Evolutionary conservation across 1,139 yeast genomes (phyloP), one percentile per base, ranked within the genome.

Genomic region (Kodamaea suecica): DNA sequence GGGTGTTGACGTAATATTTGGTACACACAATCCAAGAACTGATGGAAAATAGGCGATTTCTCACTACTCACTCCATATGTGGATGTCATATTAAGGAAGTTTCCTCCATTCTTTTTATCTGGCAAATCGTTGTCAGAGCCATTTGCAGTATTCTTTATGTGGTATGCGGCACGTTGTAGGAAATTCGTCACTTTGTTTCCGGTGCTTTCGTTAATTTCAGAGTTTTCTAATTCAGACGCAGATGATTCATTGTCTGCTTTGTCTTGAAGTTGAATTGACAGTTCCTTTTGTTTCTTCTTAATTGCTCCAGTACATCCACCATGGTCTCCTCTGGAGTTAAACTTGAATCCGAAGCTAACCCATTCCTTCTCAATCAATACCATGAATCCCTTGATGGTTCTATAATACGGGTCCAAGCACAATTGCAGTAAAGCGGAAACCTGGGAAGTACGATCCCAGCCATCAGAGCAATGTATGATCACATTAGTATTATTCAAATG

Each of bases 391-490:
- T 85, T 82, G 6, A 85, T 49, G 0, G 98, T 88, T 45, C 98
- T 71, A 57, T 74, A 92, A 53, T 76, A 87, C 0, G 97, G 97
- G 57, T 94, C 98, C 15, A 90, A 67, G 52, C 95, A 86, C 5
- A 94, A 62, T 57, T 92, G 95, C 29, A 90, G 79, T 40, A 92
- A 62, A 3, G 96, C 84, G 7, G 90, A 76, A 1, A 90, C 76
- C 53, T 92, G 97, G 0, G 97, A 78, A 0, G 98, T 94, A 40
- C 98, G 69, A 55, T 92, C 98, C 98, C 98, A 92, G 1, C 98
- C 98, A 62, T 92, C 98, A 0, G 97, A 88, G 55, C 98, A 92
- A 60, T 92, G 98, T 8, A 94, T 75, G 5, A 92, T 56, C 5
- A 92, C 76, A 56, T 90, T 94, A 10, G 95, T 84, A 41, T 82